Evolutionary conservation across 2,329 filamentous ascomycete species (phyloP), one percentile per base, ranked within the genome.

Genomic region (Nannizziopsis arthrosporioides): DNA sequence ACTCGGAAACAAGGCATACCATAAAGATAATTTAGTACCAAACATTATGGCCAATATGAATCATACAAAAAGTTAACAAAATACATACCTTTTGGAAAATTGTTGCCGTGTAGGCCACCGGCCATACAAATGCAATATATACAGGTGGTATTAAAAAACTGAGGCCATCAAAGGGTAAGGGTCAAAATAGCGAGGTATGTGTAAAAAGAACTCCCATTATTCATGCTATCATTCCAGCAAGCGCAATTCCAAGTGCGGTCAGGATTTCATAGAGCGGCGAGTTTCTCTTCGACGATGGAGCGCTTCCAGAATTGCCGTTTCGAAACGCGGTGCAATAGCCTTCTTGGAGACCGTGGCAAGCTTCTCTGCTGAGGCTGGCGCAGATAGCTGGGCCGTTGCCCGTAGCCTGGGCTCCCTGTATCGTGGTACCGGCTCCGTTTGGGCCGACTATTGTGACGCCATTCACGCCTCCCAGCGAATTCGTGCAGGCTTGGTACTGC

Each of bases 391-490:
- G 63, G 12, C 65, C 68, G 36, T 64, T 57, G 5, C 62, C 59
- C 9, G 70, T 63, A 9, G 69, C 64, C 2, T 68, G 68, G 10
- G 63, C 61, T 17, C 68, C 70, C 42, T 61, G 55, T 8, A 75
- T 69, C 5, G 74, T 77, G 9, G 70, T 66, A 12, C 74, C 73
- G 12, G 62, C 69, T n/a, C 71, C 72, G 14, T 57, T 58, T 2
- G 63, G 63, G 7, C 69, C 73, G 2, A 61, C 68, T 18, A 77
- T 63, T 1, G 74, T 77, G 27, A 77, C 72, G 22, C 70, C 73
- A 46, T 73, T 69, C 1, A 66, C 67, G n/a, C 68, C 71, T 19
- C 69, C 72, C 51, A 77, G 63, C 27, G 68, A 59, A 3, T 60
- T 61, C 6, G 69, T 65, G 54, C 71, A 73, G 19, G 58, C 61